A percentile compares a stretch with the other conserved stretches of the same genome.
phyloP scores from a whole-genome alignment of 2,329 filamentous ascomycete species.

The Beauveria bassiana region DNA sequence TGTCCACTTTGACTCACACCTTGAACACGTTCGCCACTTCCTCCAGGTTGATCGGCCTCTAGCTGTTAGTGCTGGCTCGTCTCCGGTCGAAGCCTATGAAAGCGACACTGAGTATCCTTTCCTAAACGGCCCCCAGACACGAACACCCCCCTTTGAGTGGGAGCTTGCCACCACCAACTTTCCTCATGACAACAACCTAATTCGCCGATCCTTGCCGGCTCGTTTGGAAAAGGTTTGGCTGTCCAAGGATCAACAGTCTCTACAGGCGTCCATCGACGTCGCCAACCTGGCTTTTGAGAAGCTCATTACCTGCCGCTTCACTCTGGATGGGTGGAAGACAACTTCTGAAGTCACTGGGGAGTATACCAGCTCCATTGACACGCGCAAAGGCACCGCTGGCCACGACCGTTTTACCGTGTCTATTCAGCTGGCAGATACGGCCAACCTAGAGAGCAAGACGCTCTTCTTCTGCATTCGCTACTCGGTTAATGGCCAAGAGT shows the following conservation, averaged over 20 bases:
- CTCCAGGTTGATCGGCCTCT: conserved; percentile 87
- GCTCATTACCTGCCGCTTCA: conserved; percentile 83
- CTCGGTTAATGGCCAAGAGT: conserved; percentile 72
- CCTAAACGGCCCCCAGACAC: conserved; percentile 38
- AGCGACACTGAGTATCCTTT: conserved; percentile 90
- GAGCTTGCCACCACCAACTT: conserved; percentile 83
- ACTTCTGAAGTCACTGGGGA: conserved; percentile 92
- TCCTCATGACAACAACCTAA: conserved; percentile 48
- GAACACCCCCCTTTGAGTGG: conserved; percentile 64
- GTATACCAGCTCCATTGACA: conserved; percentile 70
- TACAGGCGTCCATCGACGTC: conserved; percentile 77
- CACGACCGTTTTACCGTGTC: conserved; percentile 90
- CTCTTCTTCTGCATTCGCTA: conserved; percentile 90
- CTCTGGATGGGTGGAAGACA: conserved; percentile 97
- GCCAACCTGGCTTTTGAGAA: conserved; percentile 89
- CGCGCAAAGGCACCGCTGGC: conserved; percentile 55
- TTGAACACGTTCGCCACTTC: conserved; percentile 95
- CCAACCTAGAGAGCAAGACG: conserved; percentile 87
- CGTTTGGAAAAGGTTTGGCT: conserved; percentile 80
- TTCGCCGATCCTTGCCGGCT: conserved; percentile 60
- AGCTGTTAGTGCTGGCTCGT: conserved; percentile 92
- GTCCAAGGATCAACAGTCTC: conserved; percentile 76
- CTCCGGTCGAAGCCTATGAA: conserved; percentile 81
- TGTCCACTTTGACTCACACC: conserved; percentile 95
- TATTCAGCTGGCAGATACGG: conserved; percentile 85